phyloP scores from a whole-genome alignment of 805 yeast genomes.

The Saturnispora sekii region DNA sequence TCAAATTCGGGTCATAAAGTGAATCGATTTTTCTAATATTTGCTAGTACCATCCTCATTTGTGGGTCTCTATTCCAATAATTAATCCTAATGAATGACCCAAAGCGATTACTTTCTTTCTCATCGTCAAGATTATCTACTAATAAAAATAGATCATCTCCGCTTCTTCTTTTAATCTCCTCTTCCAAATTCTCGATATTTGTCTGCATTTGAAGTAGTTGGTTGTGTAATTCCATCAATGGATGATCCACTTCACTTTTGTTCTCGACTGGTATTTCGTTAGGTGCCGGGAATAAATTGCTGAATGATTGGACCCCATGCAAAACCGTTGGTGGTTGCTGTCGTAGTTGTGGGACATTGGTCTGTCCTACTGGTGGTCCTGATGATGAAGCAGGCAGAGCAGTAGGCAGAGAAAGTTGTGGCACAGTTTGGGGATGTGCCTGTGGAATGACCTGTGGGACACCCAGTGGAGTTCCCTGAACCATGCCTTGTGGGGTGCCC shows the following conservation, averaged over 20 bases:
- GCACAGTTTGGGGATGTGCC: background rate
- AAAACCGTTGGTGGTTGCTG: background rate
- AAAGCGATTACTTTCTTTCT: background rate
- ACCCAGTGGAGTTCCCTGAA: background rate
- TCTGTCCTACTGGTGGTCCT: background rate
- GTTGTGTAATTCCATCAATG: background rate
- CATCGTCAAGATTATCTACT: background rate
- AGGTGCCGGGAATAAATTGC: background rate
- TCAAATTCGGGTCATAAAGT: background rate
- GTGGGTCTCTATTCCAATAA: conserved; percentile 4
- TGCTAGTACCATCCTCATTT: background rate
- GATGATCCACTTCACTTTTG: background rate
- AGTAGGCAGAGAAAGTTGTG: too few relatives aligned
- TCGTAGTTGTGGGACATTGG: background rate
- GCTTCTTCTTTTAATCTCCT: background rate
- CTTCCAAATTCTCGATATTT: conserved; percentile 1
- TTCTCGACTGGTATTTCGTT: background rate
- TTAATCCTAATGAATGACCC: conserved; percentile 5
- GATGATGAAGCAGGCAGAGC: background rate
- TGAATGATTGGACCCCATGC: background rate
- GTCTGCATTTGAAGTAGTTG: background rate
- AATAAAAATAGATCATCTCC: background rate
- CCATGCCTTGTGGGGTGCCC: too few relatives aligned
- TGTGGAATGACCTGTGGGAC: background rate
- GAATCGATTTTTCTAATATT: background rate